A percentile compares a stretch with the other conserved stretches of the same genome.
phyloP scores from a whole-genome alignment of 164 flowering plant species.

The Tetracentron sinense region DNA sequence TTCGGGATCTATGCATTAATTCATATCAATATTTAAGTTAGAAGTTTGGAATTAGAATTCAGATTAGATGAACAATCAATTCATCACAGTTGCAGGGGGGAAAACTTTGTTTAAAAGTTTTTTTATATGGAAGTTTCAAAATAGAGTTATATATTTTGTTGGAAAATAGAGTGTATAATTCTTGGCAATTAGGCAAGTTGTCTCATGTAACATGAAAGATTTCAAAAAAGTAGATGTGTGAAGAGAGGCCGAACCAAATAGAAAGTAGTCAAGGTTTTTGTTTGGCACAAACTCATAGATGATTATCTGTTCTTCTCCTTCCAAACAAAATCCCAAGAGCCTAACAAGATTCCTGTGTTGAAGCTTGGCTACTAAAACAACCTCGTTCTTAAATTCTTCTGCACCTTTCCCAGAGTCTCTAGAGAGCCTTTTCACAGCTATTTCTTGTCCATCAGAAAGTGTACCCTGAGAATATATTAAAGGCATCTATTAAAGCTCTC shows the following conservation, averaged over 20 bases:
- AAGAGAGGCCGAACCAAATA: conserved; percentile 13
- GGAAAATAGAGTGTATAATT: too few species aligned
- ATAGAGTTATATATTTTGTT: too few species aligned
- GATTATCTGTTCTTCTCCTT: conserved; percentile 32
- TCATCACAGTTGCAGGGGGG: too few species aligned
- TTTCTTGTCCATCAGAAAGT: conserved; percentile 25
- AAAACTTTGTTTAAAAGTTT: too few species aligned
- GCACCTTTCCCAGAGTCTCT: conserved; percentile 32
- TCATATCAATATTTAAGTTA: not conserved
- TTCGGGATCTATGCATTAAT: conserved; percentile 18
- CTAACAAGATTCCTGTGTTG: too few species aligned
- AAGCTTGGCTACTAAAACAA: too few species aligned
- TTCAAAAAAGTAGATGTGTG: not conserved
- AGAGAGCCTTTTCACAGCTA: conserved; percentile 36
- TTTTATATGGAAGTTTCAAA: too few species aligned
- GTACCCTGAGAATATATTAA: not conserved
- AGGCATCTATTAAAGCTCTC: too few species aligned
- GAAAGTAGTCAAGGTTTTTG: conserved; percentile 36
- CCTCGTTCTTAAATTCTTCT: conserved; percentile 22
- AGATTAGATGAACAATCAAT: too few species aligned
- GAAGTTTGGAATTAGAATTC: not conserved
- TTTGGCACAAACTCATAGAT: conserved; percentile 40
- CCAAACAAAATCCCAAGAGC: conserved; percentile 13
- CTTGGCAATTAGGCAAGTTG: too few species aligned
- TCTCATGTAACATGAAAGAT: too few species aligned